A percentile compares a stretch with the other conserved stretches of the same genome.
Evolutionary conservation across 2,329 filamentous ascomycete species (phyloP).

Genomic region (Hortaea werneckii): DNA sequence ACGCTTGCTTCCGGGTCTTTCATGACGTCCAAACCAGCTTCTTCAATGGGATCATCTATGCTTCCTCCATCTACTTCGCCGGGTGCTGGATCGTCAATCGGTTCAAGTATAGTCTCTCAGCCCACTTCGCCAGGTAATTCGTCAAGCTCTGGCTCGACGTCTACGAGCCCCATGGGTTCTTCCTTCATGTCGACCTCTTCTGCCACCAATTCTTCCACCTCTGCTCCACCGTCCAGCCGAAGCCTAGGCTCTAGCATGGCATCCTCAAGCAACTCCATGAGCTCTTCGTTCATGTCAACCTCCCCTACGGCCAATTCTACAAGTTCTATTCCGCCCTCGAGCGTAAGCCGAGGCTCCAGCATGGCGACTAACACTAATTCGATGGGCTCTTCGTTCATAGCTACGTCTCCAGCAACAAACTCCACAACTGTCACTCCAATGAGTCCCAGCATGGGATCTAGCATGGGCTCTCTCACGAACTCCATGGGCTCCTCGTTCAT

Average conservation of each 20-base stretch:
- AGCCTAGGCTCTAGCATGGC: too few species aligned
- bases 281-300: neutral
- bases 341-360: too few species aligned
- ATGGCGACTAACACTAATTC: too few species aligned
- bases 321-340: too few species aligned
- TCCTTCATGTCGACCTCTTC: neutral
- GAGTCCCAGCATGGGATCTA: too few species aligned
- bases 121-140: neutral
- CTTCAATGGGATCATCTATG: neutral
- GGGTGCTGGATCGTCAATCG: neutral
- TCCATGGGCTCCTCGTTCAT: neutral
- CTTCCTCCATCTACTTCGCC: neutral
- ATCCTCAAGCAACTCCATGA: neutral
- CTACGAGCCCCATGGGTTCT: neutral
- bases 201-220: neutral
- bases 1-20: too few species aligned
- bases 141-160: neutral
- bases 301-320: too few species aligned
- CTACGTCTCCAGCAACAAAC: too few species aligned
- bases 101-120: neutral
- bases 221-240: neutral
- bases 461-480: too few species aligned
- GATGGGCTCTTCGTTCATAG: neutral
- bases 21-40: neutral
- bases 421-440: too few species aligned